Evolutionary conservation across 768 basidiomycete genomes (phyloP).

Genomic region (Paxillus rubicundulus): DNA sequence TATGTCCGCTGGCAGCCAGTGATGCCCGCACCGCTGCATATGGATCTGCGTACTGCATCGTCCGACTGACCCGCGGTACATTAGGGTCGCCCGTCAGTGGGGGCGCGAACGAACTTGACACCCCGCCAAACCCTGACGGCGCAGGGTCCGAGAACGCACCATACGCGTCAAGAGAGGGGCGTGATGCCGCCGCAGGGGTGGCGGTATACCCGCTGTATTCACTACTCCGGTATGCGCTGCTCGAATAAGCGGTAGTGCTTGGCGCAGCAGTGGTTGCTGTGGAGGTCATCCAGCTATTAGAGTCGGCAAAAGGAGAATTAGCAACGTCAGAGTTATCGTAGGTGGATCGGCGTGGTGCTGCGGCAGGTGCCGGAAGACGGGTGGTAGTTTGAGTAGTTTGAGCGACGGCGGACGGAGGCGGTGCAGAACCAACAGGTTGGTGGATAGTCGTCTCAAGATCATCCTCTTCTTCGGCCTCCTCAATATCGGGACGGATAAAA

Average conservation of each 20-base stretch:
- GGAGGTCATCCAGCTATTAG: constrained; percentile 45
- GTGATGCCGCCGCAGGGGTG: constrained; percentile 37
- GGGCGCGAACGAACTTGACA: constrained; percentile 33
- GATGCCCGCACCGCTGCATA: constrained; percentile 78
- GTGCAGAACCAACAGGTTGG: constrained; percentile 38
- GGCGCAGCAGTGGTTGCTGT: constrained; percentile 25
- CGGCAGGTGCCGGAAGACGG: constrained; percentile 7
- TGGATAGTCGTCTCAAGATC: constrained; percentile 51
- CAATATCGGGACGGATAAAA: constrained; percentile 61
- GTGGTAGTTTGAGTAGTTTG: constrained; percentile 21
- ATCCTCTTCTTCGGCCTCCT: constrained; percentile 49
- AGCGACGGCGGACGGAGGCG: constrained; percentile 35
- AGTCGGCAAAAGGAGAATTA: constrained; percentile 50
- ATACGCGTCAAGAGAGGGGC: constrained; percentile 82
- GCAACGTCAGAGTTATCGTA: constrained; percentile 22
- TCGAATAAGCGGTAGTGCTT: constrained; percentile 23
- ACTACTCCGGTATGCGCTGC: constrained; percentile 17
- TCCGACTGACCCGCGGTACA: constrained; percentile 67
- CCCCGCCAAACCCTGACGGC: constrained; percentile 65
- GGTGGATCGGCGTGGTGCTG: constrained; percentile 21
- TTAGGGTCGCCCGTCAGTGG: constrained; percentile 32
- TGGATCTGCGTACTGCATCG: constrained; percentile 92
- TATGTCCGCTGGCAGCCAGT: constrained; percentile 35
- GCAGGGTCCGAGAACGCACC: constrained; percentile 90
- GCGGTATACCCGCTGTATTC: constrained; percentile 25